A percentile compares a stretch with the other conserved stretches of the same genome.
These are phyloP conservation scores for Suhomyces bolitotheri DNA, from an alignment of 1,139 yeast species.

Conservation along the genomic window DNA sequence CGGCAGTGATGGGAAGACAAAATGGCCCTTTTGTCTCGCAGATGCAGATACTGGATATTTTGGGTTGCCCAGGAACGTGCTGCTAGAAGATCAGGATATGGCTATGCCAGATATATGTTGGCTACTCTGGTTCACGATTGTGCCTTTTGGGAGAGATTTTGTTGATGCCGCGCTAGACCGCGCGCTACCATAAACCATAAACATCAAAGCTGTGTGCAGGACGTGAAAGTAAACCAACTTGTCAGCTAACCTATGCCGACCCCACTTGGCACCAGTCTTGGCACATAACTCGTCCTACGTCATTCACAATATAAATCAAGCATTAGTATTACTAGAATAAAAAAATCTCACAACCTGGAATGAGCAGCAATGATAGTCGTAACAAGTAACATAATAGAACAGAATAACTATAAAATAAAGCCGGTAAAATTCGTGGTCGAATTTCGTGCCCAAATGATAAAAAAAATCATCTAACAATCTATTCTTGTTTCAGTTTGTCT, in stretches of 20 bases:
- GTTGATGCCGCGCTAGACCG: constrained; percentile 3
- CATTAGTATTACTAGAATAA: constrained; percentile 11
- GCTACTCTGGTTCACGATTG: no score
- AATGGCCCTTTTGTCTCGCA: no score
- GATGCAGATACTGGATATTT: no score
- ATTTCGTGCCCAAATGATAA: constrained; percentile 2
- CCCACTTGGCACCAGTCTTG: no score
- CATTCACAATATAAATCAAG: no score
- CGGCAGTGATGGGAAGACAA: not conserved
- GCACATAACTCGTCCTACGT: not conserved
- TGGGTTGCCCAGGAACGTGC: no score
- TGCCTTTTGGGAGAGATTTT: constrained; percentile 1
- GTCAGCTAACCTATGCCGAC: no score
- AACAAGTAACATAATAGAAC: constrained; percentile 8
- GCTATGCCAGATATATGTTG: not conserved
- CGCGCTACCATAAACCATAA: no score
- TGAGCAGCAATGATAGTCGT: constrained; percentile 11
- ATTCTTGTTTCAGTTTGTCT: constrained; percentile 21
- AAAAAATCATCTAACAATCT: constrained; percentile 2
- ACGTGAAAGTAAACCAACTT: no score
- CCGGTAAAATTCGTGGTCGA: constrained; percentile 3
- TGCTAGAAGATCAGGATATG: no score
- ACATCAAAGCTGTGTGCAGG: no score
- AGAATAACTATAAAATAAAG: constrained; percentile 1
- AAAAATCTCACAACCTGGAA: constrained; percentile 7